phyloP scores from a whole-genome alignment of 2,329 filamentous ascomycete species.

The Aspergillus proliferans region DNA sequence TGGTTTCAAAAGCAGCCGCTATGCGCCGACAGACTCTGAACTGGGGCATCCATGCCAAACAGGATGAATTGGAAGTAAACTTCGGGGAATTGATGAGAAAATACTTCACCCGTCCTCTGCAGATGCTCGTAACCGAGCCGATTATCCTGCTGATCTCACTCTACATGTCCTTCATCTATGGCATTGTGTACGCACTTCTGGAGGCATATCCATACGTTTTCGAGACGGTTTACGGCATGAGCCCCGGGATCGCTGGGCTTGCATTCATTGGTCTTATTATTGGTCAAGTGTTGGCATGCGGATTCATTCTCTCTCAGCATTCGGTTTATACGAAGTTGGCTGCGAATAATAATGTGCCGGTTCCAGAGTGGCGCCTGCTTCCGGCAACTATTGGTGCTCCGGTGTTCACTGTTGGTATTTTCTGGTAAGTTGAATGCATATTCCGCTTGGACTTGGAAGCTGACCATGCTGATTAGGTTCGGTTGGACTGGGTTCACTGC shows the following conservation, averaged over 20 bases:
- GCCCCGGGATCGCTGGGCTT: conserved; percentile 19
- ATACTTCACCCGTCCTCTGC: conserved; percentile 39
- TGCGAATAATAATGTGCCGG: conserved; percentile 13
- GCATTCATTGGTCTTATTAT: conserved; percentile 26
- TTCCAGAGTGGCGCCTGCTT: conserved; percentile 24
- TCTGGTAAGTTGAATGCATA: conserved; percentile 19
- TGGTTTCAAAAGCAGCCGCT: conserved; percentile 47
- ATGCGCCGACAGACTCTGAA: conserved; percentile 47
- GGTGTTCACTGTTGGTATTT: conserved; percentile 27
- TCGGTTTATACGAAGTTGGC: conserved; percentile 16
- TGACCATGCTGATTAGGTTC: conserved; percentile 13
- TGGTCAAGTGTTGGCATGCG: conserved; percentile 12
- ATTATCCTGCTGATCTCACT: conserved; percentile 27
- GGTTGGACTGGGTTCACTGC: conserved; percentile 24
- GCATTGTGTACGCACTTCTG: conserved; percentile 21
- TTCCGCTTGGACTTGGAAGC: not conserved
- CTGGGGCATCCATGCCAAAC: conserved; percentile 51
- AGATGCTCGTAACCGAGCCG: conserved; percentile 31
- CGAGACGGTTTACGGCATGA: conserved; percentile 22
- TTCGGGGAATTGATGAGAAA: conserved; percentile 39
- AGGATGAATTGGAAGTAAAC: conserved; percentile 45
- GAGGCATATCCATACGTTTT: conserved; percentile 26
- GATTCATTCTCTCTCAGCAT: conserved; percentile 21
- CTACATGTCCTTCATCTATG: conserved; percentile 30
- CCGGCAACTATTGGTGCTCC: conserved; percentile 22